phyloP scores from a whole-genome alignment of 1,284 basidiomycete genomes.

The Pisolithus thermaeus region DNA sequence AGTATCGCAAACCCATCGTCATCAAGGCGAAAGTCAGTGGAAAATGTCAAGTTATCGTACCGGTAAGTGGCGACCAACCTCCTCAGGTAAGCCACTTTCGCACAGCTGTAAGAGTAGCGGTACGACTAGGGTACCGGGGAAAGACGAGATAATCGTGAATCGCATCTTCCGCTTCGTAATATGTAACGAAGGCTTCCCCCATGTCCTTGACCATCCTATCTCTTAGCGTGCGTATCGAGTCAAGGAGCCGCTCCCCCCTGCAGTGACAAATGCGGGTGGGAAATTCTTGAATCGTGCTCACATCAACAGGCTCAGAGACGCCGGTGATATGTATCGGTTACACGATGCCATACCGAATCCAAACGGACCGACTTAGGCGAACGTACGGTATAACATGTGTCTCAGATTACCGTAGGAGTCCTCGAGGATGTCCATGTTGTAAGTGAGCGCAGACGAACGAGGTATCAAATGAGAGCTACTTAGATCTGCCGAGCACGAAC shows the following conservation, averaged over 20 bases:
- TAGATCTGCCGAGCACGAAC: conserved; percentile 44
- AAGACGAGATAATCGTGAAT: conserved; percentile 52
- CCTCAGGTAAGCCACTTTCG: conserved; percentile 32
- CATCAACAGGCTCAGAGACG: conserved; percentile 3
- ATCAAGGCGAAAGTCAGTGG: no score
- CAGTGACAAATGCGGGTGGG: conserved; percentile 30
- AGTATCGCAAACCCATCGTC: no score
- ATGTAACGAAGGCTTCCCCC: conserved; percentile 33
- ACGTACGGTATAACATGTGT: conserved; percentile 7
- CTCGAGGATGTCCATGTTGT: conserved; percentile 17
- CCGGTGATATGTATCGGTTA: conserved; percentile 15
- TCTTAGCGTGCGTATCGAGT: conserved; percentile 25
- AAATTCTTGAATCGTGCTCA: conserved; percentile 27
- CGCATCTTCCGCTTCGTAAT: conserved; percentile 45
- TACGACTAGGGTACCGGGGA: conserved; percentile 37
- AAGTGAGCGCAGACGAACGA: conserved; percentile 22
- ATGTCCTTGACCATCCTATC: conserved; percentile 35
- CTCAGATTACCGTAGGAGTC: conserved; percentile 2
- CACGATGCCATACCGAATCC: conserved; percentile 13
- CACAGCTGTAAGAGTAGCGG: conserved; percentile 45
- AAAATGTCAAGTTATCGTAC: no score
- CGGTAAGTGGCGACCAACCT: no score
- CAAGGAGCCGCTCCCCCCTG: conserved; percentile 31
- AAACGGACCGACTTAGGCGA: conserved; percentile 12
- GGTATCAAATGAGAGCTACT: conserved; percentile 20